Evolutionary conservation across 2,329 filamentous ascomycete genomes (phyloP), one percentile per base, ranked within the genome.

Genomic region (Stagonosporopsis cucurbitacearum): DNA sequence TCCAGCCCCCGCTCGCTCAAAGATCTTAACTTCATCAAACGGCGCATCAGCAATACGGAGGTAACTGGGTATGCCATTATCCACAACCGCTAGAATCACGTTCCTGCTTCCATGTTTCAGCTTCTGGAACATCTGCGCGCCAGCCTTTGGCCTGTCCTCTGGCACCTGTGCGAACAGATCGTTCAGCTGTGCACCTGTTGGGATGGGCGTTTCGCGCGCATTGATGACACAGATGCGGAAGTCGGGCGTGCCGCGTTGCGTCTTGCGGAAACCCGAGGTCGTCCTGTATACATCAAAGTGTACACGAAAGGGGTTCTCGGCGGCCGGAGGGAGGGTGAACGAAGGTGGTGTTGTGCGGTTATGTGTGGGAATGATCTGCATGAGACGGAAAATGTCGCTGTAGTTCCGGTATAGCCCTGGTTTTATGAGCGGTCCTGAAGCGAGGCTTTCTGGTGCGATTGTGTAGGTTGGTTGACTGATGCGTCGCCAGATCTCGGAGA

Each of bases 11-110:
- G 82, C 52, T 47, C 85, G 78, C 68, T 88, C 85, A 67, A 86
- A 92, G 33, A 96, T 69, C 73, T 78, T 86, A 75, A 96, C 92
- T 59, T 70, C 66, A 1, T 73, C 88, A 76, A 97, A 97, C 0
- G 88, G 88, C 11, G 87, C 87, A 78, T 98, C 92, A 1, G 85
- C 86, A 55, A 97, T 82, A 22, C 90, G 81, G 68, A 97, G 81
- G 72, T 94, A 98, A 73, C 94, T 98, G 41, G 93, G 89, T 20
- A 98, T 83, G 0, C 95, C 95, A 60, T 92, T 85, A 72, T 98
- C 95, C 30, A 97, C 92, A 2, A 98, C 85, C 0, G 93, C 95
- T 22, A 99, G 74, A 30, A 97, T 81, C 28, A 95, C 90, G 74
- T 91, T 95, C 62, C 91, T 85, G 73, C 89, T 87, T 1, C 92